Percentiles rank a stretch among this genome's conserved stretches.
Conservation (phyloP, 192 early-diverging fungal species). For the Cladochytrium replicatum region DNA sequence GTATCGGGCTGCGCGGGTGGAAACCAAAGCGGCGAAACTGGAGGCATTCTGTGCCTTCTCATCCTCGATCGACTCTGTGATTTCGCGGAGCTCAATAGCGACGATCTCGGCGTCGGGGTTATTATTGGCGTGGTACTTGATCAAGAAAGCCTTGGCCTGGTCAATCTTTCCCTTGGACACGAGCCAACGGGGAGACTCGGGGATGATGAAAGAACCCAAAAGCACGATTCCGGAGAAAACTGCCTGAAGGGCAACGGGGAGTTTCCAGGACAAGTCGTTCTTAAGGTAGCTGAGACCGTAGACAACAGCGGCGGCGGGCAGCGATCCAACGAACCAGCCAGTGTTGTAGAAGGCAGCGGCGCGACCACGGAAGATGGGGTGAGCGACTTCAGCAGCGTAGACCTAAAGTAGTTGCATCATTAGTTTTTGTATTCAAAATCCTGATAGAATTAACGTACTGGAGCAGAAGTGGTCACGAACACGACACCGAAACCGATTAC, state of each 20-base stretch:
- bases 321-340: constrained; percentile 24
- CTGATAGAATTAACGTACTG: no score
- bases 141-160: constrained; percentile 57
- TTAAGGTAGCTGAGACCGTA: constrained; percentile 3
- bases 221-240: constrained; percentile 40
- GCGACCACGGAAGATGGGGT: constrained; percentile 24
- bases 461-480: constrained; percentile 20
- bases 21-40: constrained; percentile 16
- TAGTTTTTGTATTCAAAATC: no score
- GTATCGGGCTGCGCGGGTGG: constrained; percentile 10
- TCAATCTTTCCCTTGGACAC: constrained; percentile 55
- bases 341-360: constrained; percentile 32
- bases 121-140: constrained; percentile 53
- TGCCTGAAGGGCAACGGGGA: constrained; percentile 43
- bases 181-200: constrained; percentile 79
- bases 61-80: neutral
- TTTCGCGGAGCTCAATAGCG: constrained; percentile 30
- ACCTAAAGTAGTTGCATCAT: no score
- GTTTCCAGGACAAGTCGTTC: constrained; percentile 41
- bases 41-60: constrained; percentile 8
- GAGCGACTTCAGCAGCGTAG: constrained; percentile 23
- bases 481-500: constrained; percentile 25
- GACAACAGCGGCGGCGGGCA: constrained; percentile 14
- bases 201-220: constrained; percentile 44
- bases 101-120: constrained; percentile 31